Evolutionary conservation across 495 filamentous ascomycete genomes (phyloP), one percentile per base, ranked within the genome.

Genomic region (Amorphotheca resinae): DNA sequence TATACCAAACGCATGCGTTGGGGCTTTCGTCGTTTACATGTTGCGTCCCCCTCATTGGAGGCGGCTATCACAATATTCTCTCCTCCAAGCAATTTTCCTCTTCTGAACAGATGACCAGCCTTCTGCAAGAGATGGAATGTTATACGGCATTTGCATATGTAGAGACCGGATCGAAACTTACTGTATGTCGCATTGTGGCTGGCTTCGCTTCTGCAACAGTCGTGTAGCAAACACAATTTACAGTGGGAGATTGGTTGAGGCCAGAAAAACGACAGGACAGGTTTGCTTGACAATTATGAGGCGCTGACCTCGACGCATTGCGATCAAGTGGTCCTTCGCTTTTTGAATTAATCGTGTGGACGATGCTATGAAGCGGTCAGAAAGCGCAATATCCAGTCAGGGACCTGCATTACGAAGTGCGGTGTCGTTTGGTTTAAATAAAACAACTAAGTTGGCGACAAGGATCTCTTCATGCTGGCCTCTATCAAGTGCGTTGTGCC

Each of bases 391-490:
- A n/a, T 38, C 28, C 17, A 17, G 9, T 18, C 9, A 23, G 22
- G 39, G 14, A 42, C 22, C 42, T 43, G 16, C 40, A 43, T 43
- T 18, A 31, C 15, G 9, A 41, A 32, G 15, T 37, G 33, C 17
- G 15, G 16, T 26, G 12, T 30, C 46, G 43, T 44, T 53, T 46
- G 43, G 41, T 25, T 50, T 49, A 47, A 44, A 47, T 53, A 42
- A 14, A 28, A 25, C 3, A 22, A 9, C 23, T 3, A 21, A 23
- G 14, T 14, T 26, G 11, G 15, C 23, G 22, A n/a, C 23, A 41
- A 32, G 17, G 26, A n/a, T 35, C n/a, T 22, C 15, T 9, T 16
- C 22, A 22, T 43, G 38, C 18, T 43, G 37, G 32, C 26, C 31
- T 43, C 45, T 46, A 49, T 39, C 38, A 23, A 32, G 15, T 32